Evolutionary conservation across 2,329 filamentous ascomycete genomes (phyloP).

Genomic region (Aspergillus fructus): DNA sequence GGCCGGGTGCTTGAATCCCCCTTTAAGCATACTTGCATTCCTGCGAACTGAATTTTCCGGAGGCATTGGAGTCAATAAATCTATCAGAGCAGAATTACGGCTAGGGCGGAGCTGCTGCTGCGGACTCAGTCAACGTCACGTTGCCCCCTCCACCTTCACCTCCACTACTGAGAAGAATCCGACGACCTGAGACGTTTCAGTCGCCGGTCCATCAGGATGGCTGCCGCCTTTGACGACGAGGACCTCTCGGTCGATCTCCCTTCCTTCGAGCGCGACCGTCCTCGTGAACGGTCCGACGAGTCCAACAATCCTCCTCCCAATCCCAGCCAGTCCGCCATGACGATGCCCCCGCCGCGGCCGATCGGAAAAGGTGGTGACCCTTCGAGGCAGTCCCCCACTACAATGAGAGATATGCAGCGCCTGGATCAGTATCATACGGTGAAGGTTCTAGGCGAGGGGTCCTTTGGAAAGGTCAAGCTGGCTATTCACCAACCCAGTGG

Average conservation of each 20-base stretch:
- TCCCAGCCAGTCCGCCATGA: constrained; percentile 35
- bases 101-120: constrained; percentile 1
- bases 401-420: constrained; percentile 68
- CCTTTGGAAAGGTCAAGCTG: constrained; percentile 98
- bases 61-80: neutral
- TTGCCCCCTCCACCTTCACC: constrained; percentile 22
- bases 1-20: neutral
- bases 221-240: constrained; percentile 68
- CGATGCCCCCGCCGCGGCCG: constrained; percentile 39
- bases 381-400: constrained; percentile 44
- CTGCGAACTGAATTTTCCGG: neutral
- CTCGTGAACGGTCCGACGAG: constrained; percentile 26
- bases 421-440: constrained; percentile 90
- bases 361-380: constrained; percentile 29
- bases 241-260: constrained; percentile 74
- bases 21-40: neutral
- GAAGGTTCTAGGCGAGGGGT: constrained; percentile 89
- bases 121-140: constrained; percentile 39
- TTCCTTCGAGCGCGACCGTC: constrained; percentile 30
- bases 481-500: constrained; percentile 88
- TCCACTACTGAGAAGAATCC: constrained; percentile 11
- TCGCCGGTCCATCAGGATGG: constrained; percentile 29
- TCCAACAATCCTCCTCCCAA: constrained; percentile 19
- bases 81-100: neutral
- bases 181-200: constrained; percentile 7